Evolutionary conservation across 768 basidiomycete genomes (phyloP).

Genomic region (Russula brevipes): DNA sequence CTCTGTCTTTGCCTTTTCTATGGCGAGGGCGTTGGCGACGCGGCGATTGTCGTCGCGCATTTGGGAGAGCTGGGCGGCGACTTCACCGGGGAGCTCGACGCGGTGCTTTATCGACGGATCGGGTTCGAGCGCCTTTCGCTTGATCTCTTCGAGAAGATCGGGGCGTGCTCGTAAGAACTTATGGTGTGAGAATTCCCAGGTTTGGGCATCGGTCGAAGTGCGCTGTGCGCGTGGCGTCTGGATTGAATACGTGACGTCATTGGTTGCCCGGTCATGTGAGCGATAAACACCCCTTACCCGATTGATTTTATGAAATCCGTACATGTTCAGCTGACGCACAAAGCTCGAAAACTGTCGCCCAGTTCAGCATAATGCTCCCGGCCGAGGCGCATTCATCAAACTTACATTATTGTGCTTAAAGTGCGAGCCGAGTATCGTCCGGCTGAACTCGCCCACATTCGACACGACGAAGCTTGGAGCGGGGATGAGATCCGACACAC

Average conservation of each 20-base stretch:
- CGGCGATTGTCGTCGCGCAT: conserved; percentile 70
- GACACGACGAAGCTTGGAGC: conserved; percentile 66
- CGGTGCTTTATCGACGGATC: conserved; percentile 67
- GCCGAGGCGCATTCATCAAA: neutral
- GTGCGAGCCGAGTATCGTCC: conserved; percentile 77
- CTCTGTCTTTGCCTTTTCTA: conserved; percentile 58
- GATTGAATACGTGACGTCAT: conserved; percentile 6
- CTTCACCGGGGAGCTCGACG: conserved; percentile 78
- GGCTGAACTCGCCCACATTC: conserved; percentile 80
- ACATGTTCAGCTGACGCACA: conserved; percentile 94
- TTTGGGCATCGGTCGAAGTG: conserved; percentile 73
- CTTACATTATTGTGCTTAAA: conserved; percentile 88
- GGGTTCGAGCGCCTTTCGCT: conserved; percentile 78
- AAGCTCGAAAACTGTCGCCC: conserved; percentile 77
- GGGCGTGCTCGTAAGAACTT: conserved; percentile 78
- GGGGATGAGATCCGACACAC: neutral
- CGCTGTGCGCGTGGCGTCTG: conserved; percentile 81
- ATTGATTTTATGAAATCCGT: conserved; percentile 93
- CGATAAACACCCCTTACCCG: conserved; percentile 44
- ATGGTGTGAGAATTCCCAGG: conserved; percentile 86
- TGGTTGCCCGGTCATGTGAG: conserved; percentile 9
- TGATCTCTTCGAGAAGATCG: conserved; percentile 80
- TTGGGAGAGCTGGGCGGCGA: conserved; percentile 55
- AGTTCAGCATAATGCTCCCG: too few relatives aligned
- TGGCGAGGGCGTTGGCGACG: conserved; percentile 47